These are phyloP conservation scores for Apiotrichum laibachii DNA, from an alignment of 1,284 basidiomycete genomes.

Conservation along the genomic window DNA sequence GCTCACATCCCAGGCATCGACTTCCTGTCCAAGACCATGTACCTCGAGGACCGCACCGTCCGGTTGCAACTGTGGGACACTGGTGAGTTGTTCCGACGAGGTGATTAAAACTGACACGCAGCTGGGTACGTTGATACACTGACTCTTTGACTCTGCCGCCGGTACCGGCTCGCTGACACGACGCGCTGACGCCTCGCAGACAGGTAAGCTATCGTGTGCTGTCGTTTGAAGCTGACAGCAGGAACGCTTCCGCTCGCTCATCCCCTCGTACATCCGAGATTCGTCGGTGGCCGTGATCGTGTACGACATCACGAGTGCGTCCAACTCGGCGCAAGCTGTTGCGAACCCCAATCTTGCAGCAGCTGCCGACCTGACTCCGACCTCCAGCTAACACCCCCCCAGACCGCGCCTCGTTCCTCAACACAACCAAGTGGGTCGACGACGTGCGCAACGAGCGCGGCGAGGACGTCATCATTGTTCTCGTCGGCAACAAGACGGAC, in stretches of 20 bases:
- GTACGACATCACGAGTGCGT: constrained; percentile 96
- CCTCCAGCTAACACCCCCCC: constrained; percentile 7
- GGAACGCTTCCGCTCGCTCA: constrained; percentile 96
- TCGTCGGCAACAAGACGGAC: constrained; percentile 99
- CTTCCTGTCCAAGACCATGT: constrained; percentile 99
- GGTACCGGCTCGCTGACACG: no score
- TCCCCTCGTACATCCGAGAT: constrained; percentile 98
- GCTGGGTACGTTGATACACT: no score
- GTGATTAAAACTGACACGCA: constrained; percentile 20
- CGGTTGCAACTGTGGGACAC: constrained; percentile 98
- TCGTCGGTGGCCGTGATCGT: constrained; percentile 98
- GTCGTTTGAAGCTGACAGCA: constrained; percentile 43
- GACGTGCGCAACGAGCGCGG: constrained; percentile 97
- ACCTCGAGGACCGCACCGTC: constrained; percentile 97
- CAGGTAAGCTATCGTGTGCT: constrained; percentile 25
- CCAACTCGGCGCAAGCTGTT: constrained; percentile 3
- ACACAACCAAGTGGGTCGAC: constrained; percentile 99
- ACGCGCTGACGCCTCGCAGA: constrained; percentile 19
- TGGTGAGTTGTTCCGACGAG: constrained; percentile 56
- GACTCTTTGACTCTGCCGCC: no score
- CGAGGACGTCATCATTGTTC: constrained; percentile 95
- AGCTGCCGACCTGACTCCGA: neutral
- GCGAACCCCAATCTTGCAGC: no score
- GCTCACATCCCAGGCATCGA: constrained; percentile 68
- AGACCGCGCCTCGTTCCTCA: constrained; percentile 96